These are phyloP conservation scores for Exsudoporus frostii DNA, from an alignment of 768 basidiomycete genomes.

Conservation along the genomic window DNA sequence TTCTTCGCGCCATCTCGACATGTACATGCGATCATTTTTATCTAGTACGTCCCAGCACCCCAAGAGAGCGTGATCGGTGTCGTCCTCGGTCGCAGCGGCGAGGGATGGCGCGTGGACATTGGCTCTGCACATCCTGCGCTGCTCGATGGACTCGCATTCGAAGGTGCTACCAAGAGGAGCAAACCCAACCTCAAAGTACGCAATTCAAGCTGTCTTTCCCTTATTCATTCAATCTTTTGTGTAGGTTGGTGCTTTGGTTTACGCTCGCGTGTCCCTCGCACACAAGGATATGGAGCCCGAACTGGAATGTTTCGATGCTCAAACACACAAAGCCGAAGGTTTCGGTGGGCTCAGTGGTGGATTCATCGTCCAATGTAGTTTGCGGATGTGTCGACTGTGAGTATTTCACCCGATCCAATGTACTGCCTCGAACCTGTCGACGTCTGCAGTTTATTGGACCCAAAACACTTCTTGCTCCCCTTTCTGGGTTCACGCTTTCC, in stretches of 20 bases:
- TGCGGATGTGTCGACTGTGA: constrained; percentile 86
- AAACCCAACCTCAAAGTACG: constrained; percentile 88
- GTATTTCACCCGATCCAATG: constrained; percentile 14
- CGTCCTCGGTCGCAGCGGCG: constrained; percentile 75
- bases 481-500: constrained; percentile 79
- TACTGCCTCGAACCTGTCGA: constrained; percentile 1
- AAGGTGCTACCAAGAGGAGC: constrained; percentile 92
- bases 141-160: constrained; percentile 90
- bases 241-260: constrained; percentile 87
- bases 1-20: background rate
- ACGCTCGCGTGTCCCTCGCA: constrained; percentile 88
- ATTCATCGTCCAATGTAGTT: constrained; percentile 74
- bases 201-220: background rate
- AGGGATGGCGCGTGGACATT: constrained; percentile 92
- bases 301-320: constrained; percentile 92
- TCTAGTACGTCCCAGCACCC: constrained; percentile 84
- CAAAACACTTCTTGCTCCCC: constrained; percentile 79
- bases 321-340: constrained; percentile 87
- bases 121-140: constrained; percentile 83
- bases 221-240: constrained; percentile 5
- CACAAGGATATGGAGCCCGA: constrained; percentile 99
- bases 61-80: constrained; percentile 90
- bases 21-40: constrained; percentile 1
- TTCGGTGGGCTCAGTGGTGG: constrained; percentile 94
- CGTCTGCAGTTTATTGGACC: constrained; percentile 64